Conservation (phyloP, 1,284 basidiomycete genomes). For the Fistulinella cinereoalba region DNA sequence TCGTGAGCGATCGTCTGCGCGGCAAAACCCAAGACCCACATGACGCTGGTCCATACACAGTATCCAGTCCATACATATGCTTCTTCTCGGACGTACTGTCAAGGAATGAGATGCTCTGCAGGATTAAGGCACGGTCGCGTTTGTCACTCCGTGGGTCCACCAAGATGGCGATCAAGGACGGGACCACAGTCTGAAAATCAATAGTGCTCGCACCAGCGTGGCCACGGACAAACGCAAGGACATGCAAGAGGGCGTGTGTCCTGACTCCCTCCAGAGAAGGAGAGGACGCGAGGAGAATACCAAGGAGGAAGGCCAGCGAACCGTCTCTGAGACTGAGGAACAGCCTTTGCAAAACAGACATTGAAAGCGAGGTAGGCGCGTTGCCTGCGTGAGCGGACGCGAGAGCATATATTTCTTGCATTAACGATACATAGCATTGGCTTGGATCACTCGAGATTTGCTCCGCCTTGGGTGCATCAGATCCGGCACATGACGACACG, state of each 20-base stretch:
- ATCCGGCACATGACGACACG: neutral
- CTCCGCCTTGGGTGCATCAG: slow-evolving; percentile 9
- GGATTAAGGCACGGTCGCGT: slow-evolving; percentile 63
- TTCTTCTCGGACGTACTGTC: slow-evolving; percentile 41
- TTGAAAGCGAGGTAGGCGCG: slow-evolving; percentile 46
- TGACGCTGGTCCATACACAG: slow-evolving; percentile 72
- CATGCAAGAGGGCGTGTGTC: slow-evolving; percentile 56
- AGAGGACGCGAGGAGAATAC: slow-evolving; percentile 49
- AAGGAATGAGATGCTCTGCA: slow-evolving; percentile 60
- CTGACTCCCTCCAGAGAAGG: slow-evolving; percentile 35
- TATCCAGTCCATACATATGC: slow-evolving; percentile 79
- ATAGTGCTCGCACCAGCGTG: slow-evolving; percentile 56
- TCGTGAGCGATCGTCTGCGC: slow-evolving; percentile 6
- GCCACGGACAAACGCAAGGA: slow-evolving; percentile 77
- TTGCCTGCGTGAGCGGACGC: slow-evolving; percentile 49
- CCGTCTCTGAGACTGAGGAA: slow-evolving; percentile 72
- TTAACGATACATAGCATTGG: slow-evolving; percentile 50
- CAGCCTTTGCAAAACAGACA: slow-evolving; percentile 58
- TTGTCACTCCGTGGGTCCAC: slow-evolving; percentile 53
- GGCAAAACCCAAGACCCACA: slow-evolving; percentile 41
- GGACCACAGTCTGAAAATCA: slow-evolving; percentile 88
- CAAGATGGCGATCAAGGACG: slow-evolving; percentile 70
- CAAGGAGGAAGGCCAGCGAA: slow-evolving; percentile 80
- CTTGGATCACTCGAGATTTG: slow-evolving; percentile 26
- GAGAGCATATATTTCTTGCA: slow-evolving; percentile 60